Evolutionary conservation across 2,329 filamentous ascomycete species (phyloP).

Genomic region (Claviceps paspali): DNA sequence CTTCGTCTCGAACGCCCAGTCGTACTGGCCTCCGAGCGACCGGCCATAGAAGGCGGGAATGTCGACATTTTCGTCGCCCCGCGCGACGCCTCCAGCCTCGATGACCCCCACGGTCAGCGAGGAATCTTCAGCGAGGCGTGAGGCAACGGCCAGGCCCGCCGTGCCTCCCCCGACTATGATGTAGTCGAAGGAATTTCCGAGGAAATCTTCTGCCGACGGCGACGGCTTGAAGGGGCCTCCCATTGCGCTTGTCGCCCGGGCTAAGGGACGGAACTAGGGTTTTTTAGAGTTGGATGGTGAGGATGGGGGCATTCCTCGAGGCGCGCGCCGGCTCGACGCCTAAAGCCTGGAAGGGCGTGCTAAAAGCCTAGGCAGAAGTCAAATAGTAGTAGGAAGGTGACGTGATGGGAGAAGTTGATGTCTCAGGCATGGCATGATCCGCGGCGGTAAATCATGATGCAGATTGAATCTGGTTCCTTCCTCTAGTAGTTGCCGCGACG

Average conservation of each 20-base stretch:
- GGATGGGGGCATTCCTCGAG: neutral
- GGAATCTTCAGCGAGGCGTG: conserved; percentile 26
- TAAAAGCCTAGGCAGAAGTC: too few species aligned
- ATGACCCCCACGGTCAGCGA: conserved; percentile 17
- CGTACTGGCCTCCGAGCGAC: conserved; percentile 20
- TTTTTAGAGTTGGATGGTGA: neutral
- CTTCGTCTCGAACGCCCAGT: conserved; percentile 27
- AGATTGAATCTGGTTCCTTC: too few species aligned
- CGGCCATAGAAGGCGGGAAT: conserved; percentile 22
- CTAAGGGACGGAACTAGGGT: neutral
- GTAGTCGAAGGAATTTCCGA: conserved; percentile 14
- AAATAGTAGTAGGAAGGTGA: too few species aligned
- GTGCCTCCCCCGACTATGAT: conserved; percentile 39
- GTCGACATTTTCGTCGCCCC: conserved; percentile 19
- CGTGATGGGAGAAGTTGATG: too few species aligned
- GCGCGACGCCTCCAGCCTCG: conserved; percentile 17
- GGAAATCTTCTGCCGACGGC: conserved; percentile 11
- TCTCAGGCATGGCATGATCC: neutral
- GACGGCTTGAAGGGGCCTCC: neutral
- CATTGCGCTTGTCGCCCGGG: neutral
- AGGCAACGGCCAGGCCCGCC: conserved; percentile 34
- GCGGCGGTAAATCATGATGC: too few species aligned
- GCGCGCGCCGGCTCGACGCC: neutral
- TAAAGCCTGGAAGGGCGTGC: too few species aligned
- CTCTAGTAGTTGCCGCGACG: too few species aligned